These are phyloP conservation scores for Colletotrichum agaves DNA, from an alignment of 2,329 filamentous ascomycete genomes.

Conservation along the genomic window DNA sequence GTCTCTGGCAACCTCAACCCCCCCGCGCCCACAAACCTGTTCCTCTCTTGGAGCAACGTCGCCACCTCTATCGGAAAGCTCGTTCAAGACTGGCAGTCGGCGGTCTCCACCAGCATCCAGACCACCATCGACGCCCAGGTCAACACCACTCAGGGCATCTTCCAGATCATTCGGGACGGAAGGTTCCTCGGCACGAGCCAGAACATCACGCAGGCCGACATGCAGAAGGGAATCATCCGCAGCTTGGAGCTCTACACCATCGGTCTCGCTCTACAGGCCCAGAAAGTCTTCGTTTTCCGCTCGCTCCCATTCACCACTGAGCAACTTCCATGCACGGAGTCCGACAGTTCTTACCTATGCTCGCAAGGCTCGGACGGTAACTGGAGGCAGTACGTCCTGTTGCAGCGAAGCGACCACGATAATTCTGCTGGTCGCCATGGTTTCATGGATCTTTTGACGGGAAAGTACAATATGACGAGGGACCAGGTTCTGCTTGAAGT, in stretches of 20 bases:
- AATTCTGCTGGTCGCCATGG: constrained; percentile 13
- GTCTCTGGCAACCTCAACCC: constrained; percentile 10
- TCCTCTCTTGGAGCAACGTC: constrained; percentile 20
- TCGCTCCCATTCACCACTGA: constrained; percentile 1
- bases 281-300: constrained; percentile 25
- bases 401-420: constrained; percentile 20
- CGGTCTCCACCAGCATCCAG: constrained; percentile 20
- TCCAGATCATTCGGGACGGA: constrained; percentile 19
- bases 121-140: constrained; percentile 30
- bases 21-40: constrained; percentile 8
- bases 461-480: constrained; percentile 31
- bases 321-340: background rate
- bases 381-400: constrained; percentile 17
- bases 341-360: constrained; percentile 13
- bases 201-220: constrained; percentile 36
- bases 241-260: constrained; percentile 25
- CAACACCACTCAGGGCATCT: constrained; percentile 22
- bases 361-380: background rate
- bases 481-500: constrained; percentile 18
- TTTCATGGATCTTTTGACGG: constrained; percentile 19
- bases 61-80: constrained; percentile 13
- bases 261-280: constrained; percentile 31
- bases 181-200: constrained; percentile 31
- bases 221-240: constrained; percentile 20
- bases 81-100: constrained; percentile 24